Evolutionary conservation across 2,329 filamentous ascomycete genomes (phyloP).

Genomic region (Aspergillus luchuensis): DNA sequence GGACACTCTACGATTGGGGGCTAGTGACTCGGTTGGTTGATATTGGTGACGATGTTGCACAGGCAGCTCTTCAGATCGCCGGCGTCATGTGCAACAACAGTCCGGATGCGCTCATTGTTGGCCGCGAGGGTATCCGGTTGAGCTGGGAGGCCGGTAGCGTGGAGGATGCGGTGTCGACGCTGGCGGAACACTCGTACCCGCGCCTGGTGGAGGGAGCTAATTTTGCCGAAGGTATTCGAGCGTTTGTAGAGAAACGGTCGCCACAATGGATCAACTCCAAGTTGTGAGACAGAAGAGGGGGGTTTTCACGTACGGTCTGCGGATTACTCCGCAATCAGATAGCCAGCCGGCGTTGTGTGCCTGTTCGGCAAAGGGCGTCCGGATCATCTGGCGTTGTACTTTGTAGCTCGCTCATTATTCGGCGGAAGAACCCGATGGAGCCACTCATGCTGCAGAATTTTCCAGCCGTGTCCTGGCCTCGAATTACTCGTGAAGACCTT

Average conservation of each 20-base stretch:
- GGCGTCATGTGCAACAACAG: conserved; percentile 63
- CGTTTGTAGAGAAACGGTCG: conserved; percentile 73
- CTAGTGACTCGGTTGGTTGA: conserved; percentile 68
- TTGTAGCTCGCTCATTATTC: not conserved
- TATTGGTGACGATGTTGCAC: conserved; percentile 33
- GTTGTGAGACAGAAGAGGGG: conserved; percentile 22
- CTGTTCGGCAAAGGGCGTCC: not conserved
- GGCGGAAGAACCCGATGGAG: not conserved
- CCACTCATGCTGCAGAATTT: not conserved
- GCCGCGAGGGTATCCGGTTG: conserved; percentile 66
- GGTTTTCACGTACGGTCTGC: no score
- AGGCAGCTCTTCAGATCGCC: conserved; percentile 59
- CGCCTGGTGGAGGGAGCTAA: conserved; percentile 67
- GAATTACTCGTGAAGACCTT: not conserved
- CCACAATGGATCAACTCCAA: conserved; percentile 58
- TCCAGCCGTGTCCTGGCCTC: not conserved
- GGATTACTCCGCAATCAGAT: not conserved
- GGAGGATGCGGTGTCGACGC: conserved; percentile 59
- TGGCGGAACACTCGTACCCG: conserved; percentile 61
- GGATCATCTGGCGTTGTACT: not conserved
- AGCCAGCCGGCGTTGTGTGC: not conserved
- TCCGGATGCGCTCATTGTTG: conserved; percentile 73
- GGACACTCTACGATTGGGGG: conserved; percentile 64
- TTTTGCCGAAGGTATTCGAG: conserved; percentile 70
- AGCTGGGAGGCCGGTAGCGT: conserved; percentile 71